Base-by-base conservation (phyloP, 331 rosid species). In the Rosa hybrid region DNA sequence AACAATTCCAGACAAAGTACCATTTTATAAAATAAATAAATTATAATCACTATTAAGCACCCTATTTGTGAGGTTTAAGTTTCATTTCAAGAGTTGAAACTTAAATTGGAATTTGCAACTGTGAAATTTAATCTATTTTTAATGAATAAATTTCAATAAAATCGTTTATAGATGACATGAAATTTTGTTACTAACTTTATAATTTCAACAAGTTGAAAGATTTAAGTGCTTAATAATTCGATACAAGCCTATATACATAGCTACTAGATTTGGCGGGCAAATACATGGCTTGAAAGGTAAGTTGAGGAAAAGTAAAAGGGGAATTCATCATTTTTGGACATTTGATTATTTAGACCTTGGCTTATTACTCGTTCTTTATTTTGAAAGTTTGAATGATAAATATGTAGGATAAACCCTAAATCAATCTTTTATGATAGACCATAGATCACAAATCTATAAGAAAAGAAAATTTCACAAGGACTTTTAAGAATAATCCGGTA, bases 311-410 rank as follows among this genome's bases (percentile, higher is more conserved):
- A 30, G 4, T 34, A 14, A 13, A 49, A 49, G 3, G 12, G 14
- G 16, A 48, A 0, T 49, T 10, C 16, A 48, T 48, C 13, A 0
- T 49, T 4, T 49, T 4, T 12, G 1, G 6, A 13, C 16, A 3
- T 49, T 49, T 49, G 18, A 49, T 49, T 49, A 49, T 49, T 12
- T 49, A 57, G 6, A n/a, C 5, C 13, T 57, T 7, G 8, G 59
- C 3, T 16, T 1, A 5, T 17, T 16, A 53, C 10, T 5, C 8
- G 3, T 49, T 41, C 21, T 72, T 72, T 62, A 46, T n/a, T 48
- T 80, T 72, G 67, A 72, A 71, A 80, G 3, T 42, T 46, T 59
- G 64, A 72, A 60, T 62, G 6, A 77, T 7, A 71, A 46, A 71
- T 12, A 3, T 46, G 34, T 62, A 4, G 2, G 41, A 10, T 62